Base-by-base conservation (phyloP, 1,284 basidiomycete species). In the Moniliophthora roreri region DNA sequence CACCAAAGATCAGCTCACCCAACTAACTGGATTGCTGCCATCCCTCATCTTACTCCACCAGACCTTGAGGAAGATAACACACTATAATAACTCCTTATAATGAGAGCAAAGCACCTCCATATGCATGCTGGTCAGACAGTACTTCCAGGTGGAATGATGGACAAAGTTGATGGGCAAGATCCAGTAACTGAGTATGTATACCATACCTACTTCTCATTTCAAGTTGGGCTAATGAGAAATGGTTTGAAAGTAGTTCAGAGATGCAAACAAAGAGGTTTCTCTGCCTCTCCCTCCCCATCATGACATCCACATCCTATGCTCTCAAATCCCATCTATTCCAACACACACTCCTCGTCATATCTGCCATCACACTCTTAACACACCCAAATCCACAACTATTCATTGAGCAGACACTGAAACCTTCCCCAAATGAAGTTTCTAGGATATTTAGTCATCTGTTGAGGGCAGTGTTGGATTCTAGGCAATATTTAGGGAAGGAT, bases 201-300 rank as follows among this genome's bases (percentile, higher is more conserved):
- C 40, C 4, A 23, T n/a, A n/a, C n/a, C 4, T 20, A 20, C 21
- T 46, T 28, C 23, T 6, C 16, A 39, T 42, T 50, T 53, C 26
- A 36, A 18, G 6, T 42, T 10, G 16, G 26, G 26, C 26, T 42
- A 13, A 13, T n/a, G n/a, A n/a, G n/a, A n/a, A n/a, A n/a, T n/a
- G n/a, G n/a, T n/a, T n/a, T n/a, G n/a, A n/a, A n/a, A n/a, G n/a
- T 20, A 93, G 91, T 78, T 80, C 44, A 78, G 92, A 56, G 92
- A 95, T 70, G 93, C 92, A 0, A 67, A 82, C 57, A 93, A 95
- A 69, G 93, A 95, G 71, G 86, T 93, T 13, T 81, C 70, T 1
- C 74, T 95, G 0, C 86, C 91, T 0, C 64, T 82, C 1, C 56
- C 74, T 51, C 79, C 78, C 42, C 77, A 83, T 0, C 7, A 32